phyloP scores from a whole-genome alignment of 192 early-diverging fungal genomes.

The Gryganskiella cystojenkinii region DNA sequence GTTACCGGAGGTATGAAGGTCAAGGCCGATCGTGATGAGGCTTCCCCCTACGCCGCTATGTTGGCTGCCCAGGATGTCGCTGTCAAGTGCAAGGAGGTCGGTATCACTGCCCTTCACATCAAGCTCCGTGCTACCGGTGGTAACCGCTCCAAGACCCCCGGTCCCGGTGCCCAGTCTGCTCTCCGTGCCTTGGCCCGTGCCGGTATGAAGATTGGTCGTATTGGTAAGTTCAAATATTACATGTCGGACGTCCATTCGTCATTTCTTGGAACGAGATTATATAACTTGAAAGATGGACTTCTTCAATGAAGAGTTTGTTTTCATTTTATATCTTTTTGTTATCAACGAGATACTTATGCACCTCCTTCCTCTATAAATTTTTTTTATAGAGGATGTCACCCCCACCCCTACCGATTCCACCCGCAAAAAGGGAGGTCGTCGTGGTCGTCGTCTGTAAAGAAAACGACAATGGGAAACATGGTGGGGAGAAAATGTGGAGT shows the following conservation, averaged over 20 bases:
- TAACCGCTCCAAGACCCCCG: constrained; percentile 98
- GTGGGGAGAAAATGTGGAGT: background rate
- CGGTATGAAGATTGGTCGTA: constrained; percentile 97
- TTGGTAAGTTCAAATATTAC: constrained; percentile 53
- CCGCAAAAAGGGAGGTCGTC: constrained; percentile 99
- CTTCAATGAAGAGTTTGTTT: constrained; percentile 88
- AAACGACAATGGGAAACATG: background rate
- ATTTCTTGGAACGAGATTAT: constrained; percentile 14
- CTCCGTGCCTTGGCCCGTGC: constrained; percentile 99
- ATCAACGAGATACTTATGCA: constrained; percentile 24
- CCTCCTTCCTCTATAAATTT: constrained; percentile 40
- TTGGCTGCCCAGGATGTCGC: constrained; percentile 99
- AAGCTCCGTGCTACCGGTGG: constrained; percentile 99
- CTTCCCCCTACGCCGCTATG: constrained; percentile 99
- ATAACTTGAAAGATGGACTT: background rate
- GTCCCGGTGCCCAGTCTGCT: constrained; percentile 97
- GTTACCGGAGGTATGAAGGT: constrained; percentile 99
- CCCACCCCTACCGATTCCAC: constrained; percentile 99
- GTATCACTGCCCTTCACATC: constrained; percentile 99
- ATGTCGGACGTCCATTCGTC: constrained; percentile 96
- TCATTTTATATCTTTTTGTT: constrained; percentile 61
- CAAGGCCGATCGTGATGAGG: constrained; percentile 99
- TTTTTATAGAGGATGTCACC: constrained; percentile 89
- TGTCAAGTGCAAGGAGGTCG: constrained; percentile 98
- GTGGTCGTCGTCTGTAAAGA: constrained; percentile 96